Evolutionary conservation across 2,329 filamentous ascomycete species (phyloP).

Genomic region (Fusarium nygamai): DNA sequence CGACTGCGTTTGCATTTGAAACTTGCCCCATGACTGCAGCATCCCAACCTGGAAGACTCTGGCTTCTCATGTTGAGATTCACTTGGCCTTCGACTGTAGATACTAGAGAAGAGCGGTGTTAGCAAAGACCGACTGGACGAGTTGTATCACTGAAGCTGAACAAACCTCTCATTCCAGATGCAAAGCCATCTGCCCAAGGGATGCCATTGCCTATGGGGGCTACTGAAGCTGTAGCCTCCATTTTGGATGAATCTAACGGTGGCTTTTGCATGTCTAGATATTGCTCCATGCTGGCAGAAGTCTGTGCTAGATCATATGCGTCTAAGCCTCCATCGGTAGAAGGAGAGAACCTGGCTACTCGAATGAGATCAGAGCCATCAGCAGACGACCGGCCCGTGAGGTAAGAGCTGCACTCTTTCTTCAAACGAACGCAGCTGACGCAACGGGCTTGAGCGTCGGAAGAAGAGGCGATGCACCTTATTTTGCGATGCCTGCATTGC

Average conservation of each 20-base stretch:
- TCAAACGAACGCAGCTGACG: not conserved
- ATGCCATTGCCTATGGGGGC: not conserved
- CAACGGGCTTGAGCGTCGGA: not conserved
- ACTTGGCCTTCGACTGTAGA: too few relatives aligned
- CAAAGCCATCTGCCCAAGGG: not conserved
- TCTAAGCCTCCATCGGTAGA: not conserved
- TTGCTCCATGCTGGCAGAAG: not conserved
- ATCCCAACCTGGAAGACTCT: not conserved
- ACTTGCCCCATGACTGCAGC: not conserved
- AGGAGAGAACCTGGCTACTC: not conserved
- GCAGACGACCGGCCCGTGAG: not conserved
- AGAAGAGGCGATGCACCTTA: not conserved
- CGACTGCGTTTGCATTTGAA: not conserved
- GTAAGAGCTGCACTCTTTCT: not conserved
- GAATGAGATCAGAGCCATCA: not conserved
- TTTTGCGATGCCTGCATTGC: not conserved
- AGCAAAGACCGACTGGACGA: rapidly evolving
- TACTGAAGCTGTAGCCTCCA: not conserved
- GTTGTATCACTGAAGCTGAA: rapidly evolving
- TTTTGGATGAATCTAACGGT: not conserved
- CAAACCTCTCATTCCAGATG: not conserved
- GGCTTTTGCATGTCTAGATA: not conserved
- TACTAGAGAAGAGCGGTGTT: not conserved
- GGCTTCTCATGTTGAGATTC: not conserved
- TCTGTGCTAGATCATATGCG: not conserved